phyloP scores from a whole-genome alignment of 805 yeast genomes.

The Jamesozyma spencerorum region DNA sequence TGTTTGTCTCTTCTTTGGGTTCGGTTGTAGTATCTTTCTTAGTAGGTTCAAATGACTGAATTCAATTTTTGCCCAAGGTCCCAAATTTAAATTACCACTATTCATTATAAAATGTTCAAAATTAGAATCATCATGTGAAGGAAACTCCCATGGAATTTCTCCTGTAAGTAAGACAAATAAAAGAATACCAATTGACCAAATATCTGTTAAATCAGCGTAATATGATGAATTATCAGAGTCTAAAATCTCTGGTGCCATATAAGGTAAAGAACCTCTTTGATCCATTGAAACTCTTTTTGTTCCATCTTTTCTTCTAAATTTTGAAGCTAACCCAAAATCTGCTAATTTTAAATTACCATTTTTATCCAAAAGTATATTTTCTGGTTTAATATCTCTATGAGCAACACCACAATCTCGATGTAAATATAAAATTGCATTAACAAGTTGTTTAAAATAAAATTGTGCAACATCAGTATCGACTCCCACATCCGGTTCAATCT shows the following conservation, averaged over 20 bases:
- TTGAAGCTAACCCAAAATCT: constrained; percentile 68
- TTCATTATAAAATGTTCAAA: constrained; percentile 34
- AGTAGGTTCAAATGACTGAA: constrained; percentile 42
- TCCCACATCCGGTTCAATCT: constrained; percentile 68
- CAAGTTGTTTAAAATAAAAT: constrained; percentile 57
- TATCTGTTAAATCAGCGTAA: constrained; percentile 48
- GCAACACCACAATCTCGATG: constrained; percentile 58
- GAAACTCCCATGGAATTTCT: constrained; percentile 65
- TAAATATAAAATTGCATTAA: constrained; percentile 49
- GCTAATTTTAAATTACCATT: constrained; percentile 63
- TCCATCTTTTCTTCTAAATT: constrained; percentile 44
- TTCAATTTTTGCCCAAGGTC: constrained; percentile 50
- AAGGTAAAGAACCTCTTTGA: constrained; percentile 68
- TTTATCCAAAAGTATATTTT: constrained; percentile 55
- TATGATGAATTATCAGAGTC: constrained; percentile 32
- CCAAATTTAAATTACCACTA: constrained; percentile 38
- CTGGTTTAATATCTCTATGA: constrained; percentile 72
- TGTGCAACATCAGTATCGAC: constrained; percentile 58
- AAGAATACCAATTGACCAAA: constrained; percentile 65
- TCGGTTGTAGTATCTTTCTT: constrained; percentile 42
- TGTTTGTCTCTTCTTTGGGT: constrained; percentile 37
- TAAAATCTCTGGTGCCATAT: constrained; percentile 68
- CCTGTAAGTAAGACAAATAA: constrained; percentile 56
- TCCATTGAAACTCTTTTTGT: constrained; percentile 38
- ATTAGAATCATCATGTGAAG: constrained; percentile 43